Conservation (phyloP, 2,329 filamentous ascomycete species). For the Botrytis porri region DNA sequence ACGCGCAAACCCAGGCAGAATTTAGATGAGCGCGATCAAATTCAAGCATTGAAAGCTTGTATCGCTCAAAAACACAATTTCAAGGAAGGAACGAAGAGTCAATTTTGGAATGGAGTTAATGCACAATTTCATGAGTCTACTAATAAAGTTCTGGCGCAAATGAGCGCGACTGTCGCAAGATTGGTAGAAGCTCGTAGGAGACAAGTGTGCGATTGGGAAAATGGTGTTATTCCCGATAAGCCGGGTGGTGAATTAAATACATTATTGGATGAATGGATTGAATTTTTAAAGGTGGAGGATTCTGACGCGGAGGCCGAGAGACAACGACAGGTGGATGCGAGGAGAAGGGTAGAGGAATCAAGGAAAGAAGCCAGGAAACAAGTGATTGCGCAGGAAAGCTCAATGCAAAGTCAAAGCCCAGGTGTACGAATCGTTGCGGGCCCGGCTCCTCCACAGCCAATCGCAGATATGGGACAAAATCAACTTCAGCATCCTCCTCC, state of each 20-base stretch:
- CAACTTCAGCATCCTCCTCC: conserved; percentile 8
- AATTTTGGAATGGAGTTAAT: conserved; percentile 37
- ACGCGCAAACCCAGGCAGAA: conserved; percentile 38
- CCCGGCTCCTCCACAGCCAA: conserved; percentile 23
- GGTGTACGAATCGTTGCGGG: conserved; percentile 23
- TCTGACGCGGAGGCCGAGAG: conserved; percentile 37
- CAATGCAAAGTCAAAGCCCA: conserved; percentile 26
- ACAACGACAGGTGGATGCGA: conserved; percentile 37
- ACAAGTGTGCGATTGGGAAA: conserved; percentile 38
- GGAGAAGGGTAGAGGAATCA: conserved; percentile 36
- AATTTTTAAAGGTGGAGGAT: conserved; percentile 38
- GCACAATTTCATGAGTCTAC: conserved; percentile 35
- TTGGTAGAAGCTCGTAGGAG: conserved; percentile 36
- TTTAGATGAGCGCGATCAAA: conserved; percentile 37
- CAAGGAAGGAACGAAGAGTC: conserved; percentile 38
- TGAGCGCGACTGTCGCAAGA: conserved; percentile 38
- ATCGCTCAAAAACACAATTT: conserved; percentile 34
- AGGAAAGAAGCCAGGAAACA: conserved; percentile 36
- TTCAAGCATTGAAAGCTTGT: conserved; percentile 37
- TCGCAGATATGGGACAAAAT: conserved; percentile 26
- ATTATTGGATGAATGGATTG: conserved; percentile 37
- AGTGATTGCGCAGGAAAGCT: conserved; percentile 34
- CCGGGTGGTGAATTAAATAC: conserved; percentile 37
- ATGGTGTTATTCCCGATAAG: conserved; percentile 35
- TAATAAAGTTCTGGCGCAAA: conserved; percentile 37